Evolutionary conservation across 2,329 filamentous ascomycete species (phyloP), one percentile per base, ranked within the genome.

Genomic region (Juglanconis oblonga): DNA sequence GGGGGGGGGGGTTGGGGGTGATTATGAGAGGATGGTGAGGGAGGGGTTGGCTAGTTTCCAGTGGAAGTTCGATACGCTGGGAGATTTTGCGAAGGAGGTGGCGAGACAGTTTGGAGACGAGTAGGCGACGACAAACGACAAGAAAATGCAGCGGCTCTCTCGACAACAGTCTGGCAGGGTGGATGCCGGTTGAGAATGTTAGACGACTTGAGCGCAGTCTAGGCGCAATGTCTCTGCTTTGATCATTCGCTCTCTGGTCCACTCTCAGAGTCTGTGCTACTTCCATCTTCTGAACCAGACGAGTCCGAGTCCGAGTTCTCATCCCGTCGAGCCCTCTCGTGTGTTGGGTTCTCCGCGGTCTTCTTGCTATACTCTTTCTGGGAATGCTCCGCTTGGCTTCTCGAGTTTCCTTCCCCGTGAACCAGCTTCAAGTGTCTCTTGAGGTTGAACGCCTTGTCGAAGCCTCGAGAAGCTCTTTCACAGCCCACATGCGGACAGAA

Each of bases 321-420:
- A 10, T 52, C 17, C 14, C n/a, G 29, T 38, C 33, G 45, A 4
- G 32, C 33, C 35, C 36, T 51, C 40, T 13, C 44, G 32, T 36
- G 47, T 32, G 50, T 17, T 14, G 13, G 52, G n/a, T 11, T 57
- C 17, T 13, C 24, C 2, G 56, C 61, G 57, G 59, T 64, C 65
- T 57, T 63, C 65, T 52, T 62, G 33, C 36, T 56, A 54, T 78
- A 76, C 38, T 70, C 72, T 44, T 13, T 5, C 40, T 44, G 40
- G 8, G 9, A 13, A 5, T 17, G 9, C 40, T 44, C 8, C 9
- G 8, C 14, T 5, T 44, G 40, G 1, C 70, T 76, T 45, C 79
- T 71, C 82, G 81, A 85, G 0, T 81, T 82, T 48, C 68, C 44
- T 63, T 68, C 63, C 9, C 67, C 68, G 66, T 85, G 83, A 11